phyloP scores from a whole-genome alignment of 768 basidiomycete species.

The Myochromella boudieri region DNA sequence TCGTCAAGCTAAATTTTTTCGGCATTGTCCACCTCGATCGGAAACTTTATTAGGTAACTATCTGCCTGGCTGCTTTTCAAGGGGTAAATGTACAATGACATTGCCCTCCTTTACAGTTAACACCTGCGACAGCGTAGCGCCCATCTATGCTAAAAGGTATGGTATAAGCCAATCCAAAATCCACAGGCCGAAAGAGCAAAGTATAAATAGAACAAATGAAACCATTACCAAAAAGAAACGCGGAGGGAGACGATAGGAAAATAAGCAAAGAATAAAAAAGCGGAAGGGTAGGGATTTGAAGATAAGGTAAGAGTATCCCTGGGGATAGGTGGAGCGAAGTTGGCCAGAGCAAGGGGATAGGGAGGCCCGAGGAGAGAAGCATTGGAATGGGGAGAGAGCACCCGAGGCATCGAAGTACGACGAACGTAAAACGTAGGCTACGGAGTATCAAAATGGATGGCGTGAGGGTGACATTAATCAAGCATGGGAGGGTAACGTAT shows the following conservation, averaged over 20 bases:
- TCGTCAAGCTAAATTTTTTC: too few species aligned
- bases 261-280: background rate
- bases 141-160: background rate
- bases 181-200: background rate
- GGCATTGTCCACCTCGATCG: too few species aligned
- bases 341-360: conserved; percentile 6
- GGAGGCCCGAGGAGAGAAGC: background rate
- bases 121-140: background rate
- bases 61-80: too few species aligned
- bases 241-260: background rate
- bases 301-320: conserved; percentile 6
- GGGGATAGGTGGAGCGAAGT: conserved; percentile 7
- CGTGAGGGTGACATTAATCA: conserved; percentile 3
- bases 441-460: conserved; percentile 10
- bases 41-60: too few species aligned
- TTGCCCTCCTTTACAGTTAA: background rate
- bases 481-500: conserved; percentile 8
- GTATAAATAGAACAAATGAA: background rate
- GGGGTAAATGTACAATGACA: too few species aligned
- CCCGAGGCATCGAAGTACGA: conserved; percentile 7
- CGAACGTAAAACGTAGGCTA: conserved; percentile 10
- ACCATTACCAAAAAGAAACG: background rate
- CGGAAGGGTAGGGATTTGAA: conserved; percentile 1
- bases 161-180: background rate
- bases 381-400: background rate